Evolutionary conservation across 1,284 basidiomycete genomes (phyloP), one percentile per base, ranked within the genome.

Genomic region (Tylopilus sp.): DNA sequence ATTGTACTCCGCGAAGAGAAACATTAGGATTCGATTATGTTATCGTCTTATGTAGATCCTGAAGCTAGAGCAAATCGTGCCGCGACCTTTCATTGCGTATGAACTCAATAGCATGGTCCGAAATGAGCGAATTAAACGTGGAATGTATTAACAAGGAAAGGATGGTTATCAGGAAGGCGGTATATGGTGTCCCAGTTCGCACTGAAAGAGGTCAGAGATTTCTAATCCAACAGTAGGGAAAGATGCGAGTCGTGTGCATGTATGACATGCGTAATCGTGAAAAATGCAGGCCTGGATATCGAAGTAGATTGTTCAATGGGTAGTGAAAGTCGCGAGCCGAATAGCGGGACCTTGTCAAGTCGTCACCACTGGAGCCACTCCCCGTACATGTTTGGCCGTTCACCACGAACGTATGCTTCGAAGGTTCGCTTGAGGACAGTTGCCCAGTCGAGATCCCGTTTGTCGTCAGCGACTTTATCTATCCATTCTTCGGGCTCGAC

Each of bases 401-500:
- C 93, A 16, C 86, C 89, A 38, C 93, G 80, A 49, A 96, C 64
- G 68, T 89, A 96, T 26, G 82, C 78, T 71, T 97, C 93, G 61
- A 95, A 96, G 38, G 90, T 93, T 60, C 93, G 76, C 73, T 97
- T 97, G 54, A 96, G 67, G 29, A 95, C 90, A 7, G 92, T 87
- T 21, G 87, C 78, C 93, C 93, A 97, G 61, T 88, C 83, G 55
- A 96, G 71, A 66, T 97, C 94, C 41, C 82, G 75, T 64, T 82
- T 79, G 64, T 86, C 68, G 49, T 75, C 70, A 15, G 59, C 61
- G 5, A 78, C 67, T 37, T 61, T 59, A 35, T 79, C 76, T 37
- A 70, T 69, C 49, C 70, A 70, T 30, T 68, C 66, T 36, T 69
- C 67, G 9, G 67, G 64, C 15, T 69, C 60, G 9, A 50, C 36